Base-by-base conservation (phyloP, 768 basidiomycete genomes). In the Naganishia onofrii region DNA sequence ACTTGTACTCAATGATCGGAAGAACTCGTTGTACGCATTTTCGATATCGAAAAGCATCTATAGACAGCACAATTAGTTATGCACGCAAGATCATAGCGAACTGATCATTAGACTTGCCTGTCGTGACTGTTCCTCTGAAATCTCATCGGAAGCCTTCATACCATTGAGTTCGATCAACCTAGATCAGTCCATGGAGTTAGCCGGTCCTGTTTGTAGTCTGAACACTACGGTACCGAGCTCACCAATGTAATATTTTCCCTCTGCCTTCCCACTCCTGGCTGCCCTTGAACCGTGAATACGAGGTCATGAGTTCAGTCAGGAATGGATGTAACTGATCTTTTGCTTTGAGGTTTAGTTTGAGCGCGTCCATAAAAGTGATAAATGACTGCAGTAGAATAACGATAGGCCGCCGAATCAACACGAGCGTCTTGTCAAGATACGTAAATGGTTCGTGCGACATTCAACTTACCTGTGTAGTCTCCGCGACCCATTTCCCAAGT, bases 291-390 rank as follows among this genome's bases (percentile, higher is more conserved):
- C 92, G 85, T 6, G 93, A 91, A 78, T 93, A 97, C 7, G 91
- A 89, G 1, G 90, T 91, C 74, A 97, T 92, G n/a, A 99, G 87
- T 74, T 95, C 96, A 73, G 95, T 92, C 53, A 98, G 79, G 71
- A 96, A 87, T 0, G 94, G 93, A 79, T 98, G 94, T 2, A 99
- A 84, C 76, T 96, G 93, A 76, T 98, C 96, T 79, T 97, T 99
- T 3, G 96, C 95, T n/a, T 93, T 87, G 75, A 97, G 83, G 12
- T 90, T 88, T 60, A 98, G 84, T 77, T 93, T 94, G 31, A 98
- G 84, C 0, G 93, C 95, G 75, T 99, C 96, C 92, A 98, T 96
- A 74, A 98, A 94, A 0, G 95, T 98, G 74, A 99, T 98, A 72
- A 98, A 99, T 79, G 88, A 90, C 93, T 97, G 71, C 3, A 42